A percentile compares a stretch with the other conserved stretches of the same genome.
Evolutionary conservation across 495 filamentous ascomycete species (phyloP).

Genomic region (Cudoniella acicularis): DNA sequence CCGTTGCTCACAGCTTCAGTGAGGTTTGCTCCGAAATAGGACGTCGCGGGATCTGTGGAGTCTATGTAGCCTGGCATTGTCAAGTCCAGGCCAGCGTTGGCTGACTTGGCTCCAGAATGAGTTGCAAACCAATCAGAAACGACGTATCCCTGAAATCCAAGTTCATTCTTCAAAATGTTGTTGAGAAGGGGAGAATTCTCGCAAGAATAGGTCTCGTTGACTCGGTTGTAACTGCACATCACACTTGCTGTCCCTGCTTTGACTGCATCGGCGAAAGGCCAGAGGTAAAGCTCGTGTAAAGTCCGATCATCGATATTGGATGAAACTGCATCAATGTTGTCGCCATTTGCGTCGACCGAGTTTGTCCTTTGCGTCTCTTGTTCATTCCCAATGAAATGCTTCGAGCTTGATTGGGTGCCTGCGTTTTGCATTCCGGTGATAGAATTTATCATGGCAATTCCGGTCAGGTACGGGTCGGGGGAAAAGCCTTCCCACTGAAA

Average conservation of each 20-base stretch:
- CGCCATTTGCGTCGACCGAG: constrained; percentile 10
- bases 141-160: constrained; percentile 90
- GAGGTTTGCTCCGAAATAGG: constrained; percentile 85
- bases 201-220: constrained; percentile 68
- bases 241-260: constrained; percentile 73
- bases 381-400: constrained; percentile 74
- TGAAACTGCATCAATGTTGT: constrained; percentile 41
- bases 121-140: constrained; percentile 77
- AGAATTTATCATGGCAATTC: constrained; percentile 63
- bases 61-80: constrained; percentile 82
- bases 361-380: constrained; percentile 81
- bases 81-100: constrained; percentile 86
- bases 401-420: constrained; percentile 73
- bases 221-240: constrained; percentile 93
- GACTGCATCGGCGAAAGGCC: constrained; percentile 36
- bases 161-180: constrained; percentile 78
- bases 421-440: constrained; percentile 77
- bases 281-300: constrained; percentile 68
- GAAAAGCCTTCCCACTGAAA: constrained; percentile 84
- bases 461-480: constrained; percentile 72
- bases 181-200: constrained; percentile 71
- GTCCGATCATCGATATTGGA: constrained; percentile 89
- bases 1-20: constrained; percentile 83
- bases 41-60: constrained; percentile 50
- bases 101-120: constrained; percentile 72